A percentile compares a stretch with the other conserved stretches of the same genome.
These are phyloP conservation scores for Diospyros kaki DNA, from an alignment of 148 eudicot species.

Conservation along the genomic window DNA sequence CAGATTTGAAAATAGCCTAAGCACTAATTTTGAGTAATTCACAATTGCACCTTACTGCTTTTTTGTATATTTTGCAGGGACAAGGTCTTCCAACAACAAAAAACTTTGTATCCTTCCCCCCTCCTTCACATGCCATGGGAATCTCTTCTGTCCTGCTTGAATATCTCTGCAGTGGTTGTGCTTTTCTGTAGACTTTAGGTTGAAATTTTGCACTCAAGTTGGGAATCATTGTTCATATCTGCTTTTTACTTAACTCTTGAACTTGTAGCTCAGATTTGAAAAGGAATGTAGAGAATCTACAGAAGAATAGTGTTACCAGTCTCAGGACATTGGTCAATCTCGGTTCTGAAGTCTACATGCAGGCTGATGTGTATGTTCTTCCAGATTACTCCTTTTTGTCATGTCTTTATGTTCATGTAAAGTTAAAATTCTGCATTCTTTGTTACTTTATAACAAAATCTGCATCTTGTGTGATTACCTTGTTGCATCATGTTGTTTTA, in stretches of 20 bases:
- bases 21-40: neutral
- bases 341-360: conserved; percentile 90
- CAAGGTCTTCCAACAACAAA: conserved; percentile 81
- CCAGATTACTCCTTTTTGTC: neutral
- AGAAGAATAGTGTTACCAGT: conserved; percentile 70
- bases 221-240: conserved; percentile 9
- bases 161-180: neutral
- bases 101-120: conserved; percentile 77
- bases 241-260: conserved; percentile 28
- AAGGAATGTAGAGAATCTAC: conserved; percentile 71
- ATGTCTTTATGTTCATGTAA: neutral
- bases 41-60: conserved; percentile 7
- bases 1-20: conserved; percentile 7
- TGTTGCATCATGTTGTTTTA: neutral
- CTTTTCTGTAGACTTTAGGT: neutral
- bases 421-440: no score
- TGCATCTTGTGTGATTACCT: neutral
- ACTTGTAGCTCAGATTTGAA: conserved; percentile 70
- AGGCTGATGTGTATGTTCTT: conserved; percentile 78
- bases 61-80: conserved; percentile 57
- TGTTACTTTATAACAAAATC: no score
- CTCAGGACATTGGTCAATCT: conserved; percentile 77
- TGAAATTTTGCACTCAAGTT: neutral
- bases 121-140: neutral
- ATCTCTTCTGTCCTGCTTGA: neutral